phyloP scores from a whole-genome alignment of 2,329 filamentous ascomycete genomes.

The Lecanosticta acicola region DNA sequence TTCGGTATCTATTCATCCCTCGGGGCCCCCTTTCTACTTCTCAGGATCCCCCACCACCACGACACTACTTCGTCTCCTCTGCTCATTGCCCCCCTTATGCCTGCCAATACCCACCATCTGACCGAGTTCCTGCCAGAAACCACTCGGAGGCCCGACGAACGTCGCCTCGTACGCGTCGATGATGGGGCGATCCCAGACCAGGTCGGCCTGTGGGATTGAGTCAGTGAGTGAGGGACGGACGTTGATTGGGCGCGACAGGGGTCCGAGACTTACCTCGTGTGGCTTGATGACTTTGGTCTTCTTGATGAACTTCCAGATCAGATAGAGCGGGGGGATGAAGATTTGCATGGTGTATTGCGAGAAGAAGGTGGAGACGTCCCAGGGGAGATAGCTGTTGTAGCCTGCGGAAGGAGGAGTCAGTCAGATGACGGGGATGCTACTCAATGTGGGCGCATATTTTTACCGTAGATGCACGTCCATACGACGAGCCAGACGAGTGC shows the following conservation, averaged over 20 bases:
- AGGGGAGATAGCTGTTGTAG: slow-evolving; percentile 48
- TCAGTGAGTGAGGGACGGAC: neutral
- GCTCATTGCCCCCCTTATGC: slow-evolving; percentile 8
- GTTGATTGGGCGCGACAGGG: neutral
- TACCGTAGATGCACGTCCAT: slow-evolving; percentile 45
- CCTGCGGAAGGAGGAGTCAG: no score
- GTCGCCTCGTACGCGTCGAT: slow-evolving; percentile 54
- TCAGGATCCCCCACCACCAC: no score
- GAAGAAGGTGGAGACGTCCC: slow-evolving; percentile 42
- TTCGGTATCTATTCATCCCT: no score
- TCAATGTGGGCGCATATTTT: no score
- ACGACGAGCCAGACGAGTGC: slow-evolving; percentile 29
- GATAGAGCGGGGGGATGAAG: slow-evolving; percentile 22
- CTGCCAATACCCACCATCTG: slow-evolving; percentile 37
- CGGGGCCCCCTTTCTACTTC: no score
- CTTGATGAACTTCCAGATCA: slow-evolving; percentile 58
- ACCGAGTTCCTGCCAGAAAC: slow-evolving; percentile 51
- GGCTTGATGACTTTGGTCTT: slow-evolving; percentile 49
- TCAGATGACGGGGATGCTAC: no score
- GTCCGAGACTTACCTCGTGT: neutral
- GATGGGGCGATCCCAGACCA: slow-evolving; percentile 55
- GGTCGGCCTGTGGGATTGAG: slow-evolving; percentile 49
- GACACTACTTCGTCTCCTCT: slow-evolving; percentile 1
- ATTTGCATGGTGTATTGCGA: slow-evolving; percentile 43
- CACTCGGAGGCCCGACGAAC: slow-evolving; percentile 43